Percentiles rank a stretch among this genome's conserved stretches.
Conservation (phyloP, 2,329 filamentous ascomycete species). For the Seiridium unicorne region DNA sequence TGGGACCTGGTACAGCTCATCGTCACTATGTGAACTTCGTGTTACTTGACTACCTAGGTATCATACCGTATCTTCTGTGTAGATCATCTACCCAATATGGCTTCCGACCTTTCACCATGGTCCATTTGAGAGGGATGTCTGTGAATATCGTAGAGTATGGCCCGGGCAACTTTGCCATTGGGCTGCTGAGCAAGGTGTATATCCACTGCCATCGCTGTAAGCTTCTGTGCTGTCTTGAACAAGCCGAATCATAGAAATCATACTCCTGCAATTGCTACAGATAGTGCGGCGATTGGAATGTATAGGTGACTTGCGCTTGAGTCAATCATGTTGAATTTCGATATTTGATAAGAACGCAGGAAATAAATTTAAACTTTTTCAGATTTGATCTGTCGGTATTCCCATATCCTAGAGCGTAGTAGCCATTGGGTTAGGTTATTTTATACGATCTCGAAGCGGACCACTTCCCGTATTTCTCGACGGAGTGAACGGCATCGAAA, state of each 20-base stretch:
- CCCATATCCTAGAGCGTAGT: no score
- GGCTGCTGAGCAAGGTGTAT: not conserved
- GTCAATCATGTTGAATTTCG: not conserved
- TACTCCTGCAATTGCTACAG: not conserved
- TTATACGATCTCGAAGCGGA: no score
- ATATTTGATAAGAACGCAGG: not conserved
- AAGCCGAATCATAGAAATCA: not conserved
- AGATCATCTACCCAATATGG: conserved; percentile 1
- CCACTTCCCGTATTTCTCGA: no score
- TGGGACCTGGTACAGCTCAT: conserved; percentile 3
- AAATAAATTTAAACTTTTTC: not conserved
- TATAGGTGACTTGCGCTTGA: not conserved
- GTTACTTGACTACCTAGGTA: not conserved
- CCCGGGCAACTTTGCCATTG: conserved; percentile 9
- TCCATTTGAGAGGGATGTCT: not conserved
- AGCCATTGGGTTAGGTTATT: no score
- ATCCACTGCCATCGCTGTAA: not conserved
- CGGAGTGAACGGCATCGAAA: no score
- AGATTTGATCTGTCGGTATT: no score
- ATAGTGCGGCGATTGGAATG: not conserved
- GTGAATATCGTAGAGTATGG: conserved; percentile 11
- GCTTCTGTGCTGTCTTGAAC: not conserved
- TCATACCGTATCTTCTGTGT: conserved; percentile 9
- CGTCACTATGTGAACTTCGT: not conserved
- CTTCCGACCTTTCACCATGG: conserved; percentile 6